Conservation (phyloP, 1,284 basidiomycete genomes). For the Xerocomus amazonicus region DNA sequence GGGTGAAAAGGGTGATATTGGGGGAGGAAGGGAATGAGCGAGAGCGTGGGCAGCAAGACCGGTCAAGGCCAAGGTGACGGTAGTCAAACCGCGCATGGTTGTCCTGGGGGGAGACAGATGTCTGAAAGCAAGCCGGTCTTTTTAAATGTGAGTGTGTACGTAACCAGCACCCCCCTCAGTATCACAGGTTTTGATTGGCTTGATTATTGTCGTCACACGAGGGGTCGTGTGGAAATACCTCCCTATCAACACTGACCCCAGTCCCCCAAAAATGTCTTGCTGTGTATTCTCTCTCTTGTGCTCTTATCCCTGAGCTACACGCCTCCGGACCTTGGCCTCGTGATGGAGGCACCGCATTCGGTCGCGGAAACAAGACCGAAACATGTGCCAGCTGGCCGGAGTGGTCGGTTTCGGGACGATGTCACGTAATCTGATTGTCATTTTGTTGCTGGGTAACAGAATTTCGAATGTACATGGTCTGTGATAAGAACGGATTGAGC, state of each 20-base stretch:
- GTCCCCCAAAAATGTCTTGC: not conserved
- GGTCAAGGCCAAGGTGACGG: constrained; percentile 34
- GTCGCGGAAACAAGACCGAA: not conserved
- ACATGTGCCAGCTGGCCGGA: not conserved
- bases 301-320: not conserved
- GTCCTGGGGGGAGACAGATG: not conserved
- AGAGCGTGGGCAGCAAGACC: constrained; percentile 35
- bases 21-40: constrained; percentile 26
- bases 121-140: constrained; percentile 1
- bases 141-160: constrained; percentile 16
- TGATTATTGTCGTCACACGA: constrained; percentile 18
- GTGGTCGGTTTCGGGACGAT: not conserved
- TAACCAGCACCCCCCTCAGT: constrained; percentile 9
- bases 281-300: not conserved
- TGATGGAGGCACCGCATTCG: not conserved
- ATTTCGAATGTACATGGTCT: not conserved
- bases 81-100: constrained; percentile 34
- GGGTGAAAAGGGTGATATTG: constrained; percentile 3
- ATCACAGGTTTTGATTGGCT: constrained; percentile 18
- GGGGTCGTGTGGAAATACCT: constrained; percentile 11
- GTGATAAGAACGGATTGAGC: not conserved
- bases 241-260: not conserved
- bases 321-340: not conserved
- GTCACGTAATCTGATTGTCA: not conserved
- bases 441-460: not conserved